These are phyloP conservation scores for Zygotorulaspora sp. DNA, from an alignment of 805 yeast genomes.

Conservation along the genomic window DNA sequence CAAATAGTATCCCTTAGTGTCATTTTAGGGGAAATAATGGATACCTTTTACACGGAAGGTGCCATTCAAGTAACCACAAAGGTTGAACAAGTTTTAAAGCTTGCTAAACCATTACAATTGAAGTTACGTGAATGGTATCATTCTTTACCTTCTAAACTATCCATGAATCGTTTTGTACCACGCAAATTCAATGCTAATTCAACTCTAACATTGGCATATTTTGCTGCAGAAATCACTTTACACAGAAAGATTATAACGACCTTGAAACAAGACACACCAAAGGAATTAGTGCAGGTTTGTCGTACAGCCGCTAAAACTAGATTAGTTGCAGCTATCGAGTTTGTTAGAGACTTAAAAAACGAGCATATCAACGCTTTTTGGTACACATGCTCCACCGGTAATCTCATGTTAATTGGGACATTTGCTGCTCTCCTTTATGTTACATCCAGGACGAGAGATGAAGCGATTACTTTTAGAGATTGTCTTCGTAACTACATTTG, in stretches of 20 bases:
- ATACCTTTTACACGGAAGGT: slow-evolving; percentile 64
- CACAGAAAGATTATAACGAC: slow-evolving; percentile 72
- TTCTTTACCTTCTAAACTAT: slow-evolving; percentile 58
- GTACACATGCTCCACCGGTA: slow-evolving; percentile 78
- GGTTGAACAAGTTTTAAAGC: slow-evolving; percentile 62
- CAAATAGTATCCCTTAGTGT: slow-evolving; percentile 61
- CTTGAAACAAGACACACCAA: slow-evolving; percentile 43
- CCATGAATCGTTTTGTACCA: slow-evolving; percentile 56
- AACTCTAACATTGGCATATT: slow-evolving; percentile 75
- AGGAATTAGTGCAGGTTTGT: slow-evolving; percentile 60
- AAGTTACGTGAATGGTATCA: slow-evolving; percentile 73
- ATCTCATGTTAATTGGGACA: slow-evolving; percentile 77
- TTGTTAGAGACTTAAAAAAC: slow-evolving; percentile 66
- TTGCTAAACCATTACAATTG: slow-evolving; percentile 79
- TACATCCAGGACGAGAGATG: slow-evolving; percentile 59
- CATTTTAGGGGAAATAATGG: slow-evolving; percentile 67
- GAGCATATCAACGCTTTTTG: slow-evolving; percentile 87
- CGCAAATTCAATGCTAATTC: slow-evolving; percentile 70
- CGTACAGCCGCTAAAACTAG: slow-evolving; percentile 82
- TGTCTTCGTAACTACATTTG: slow-evolving; percentile 72
- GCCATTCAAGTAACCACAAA: slow-evolving; percentile 54
- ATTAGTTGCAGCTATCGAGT: slow-evolving; percentile 74
- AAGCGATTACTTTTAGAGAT: slow-evolving; percentile 58
- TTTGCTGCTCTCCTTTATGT: slow-evolving; percentile 79
- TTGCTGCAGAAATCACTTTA: slow-evolving; percentile 82